Percentiles rank a stretch among this genome's conserved stretches.
phyloP scores from a whole-genome alignment of 2,329 filamentous ascomycete genomes.

The Diaporthe citriasiana region DNA sequence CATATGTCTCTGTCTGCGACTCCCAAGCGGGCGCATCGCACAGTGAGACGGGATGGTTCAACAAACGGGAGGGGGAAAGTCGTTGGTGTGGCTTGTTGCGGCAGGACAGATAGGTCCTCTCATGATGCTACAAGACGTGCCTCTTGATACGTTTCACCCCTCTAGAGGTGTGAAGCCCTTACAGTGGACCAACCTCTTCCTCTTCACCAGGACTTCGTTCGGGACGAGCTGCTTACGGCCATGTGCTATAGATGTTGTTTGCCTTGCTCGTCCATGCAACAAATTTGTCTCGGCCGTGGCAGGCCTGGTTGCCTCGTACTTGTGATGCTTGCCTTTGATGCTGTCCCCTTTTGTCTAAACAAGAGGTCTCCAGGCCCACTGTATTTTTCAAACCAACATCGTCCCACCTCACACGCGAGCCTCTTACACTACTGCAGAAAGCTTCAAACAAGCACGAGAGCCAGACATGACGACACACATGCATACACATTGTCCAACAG shows the following conservation, averaged over 20 bases:
- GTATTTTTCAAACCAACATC: not conserved
- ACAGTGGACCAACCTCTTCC: not conserved
- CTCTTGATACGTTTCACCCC: conserved; percentile 38
- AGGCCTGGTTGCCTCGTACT: not conserved
- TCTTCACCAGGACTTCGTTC: not conserved
- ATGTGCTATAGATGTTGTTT: not conserved
- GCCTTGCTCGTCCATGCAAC: not conserved
- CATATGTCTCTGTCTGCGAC: not conserved
- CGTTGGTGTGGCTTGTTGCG: conserved; percentile 2
- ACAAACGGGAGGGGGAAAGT: not conserved
- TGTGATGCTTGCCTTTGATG: not conserved
- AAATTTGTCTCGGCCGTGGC: conserved; percentile 1
- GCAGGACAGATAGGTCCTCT: not conserved
- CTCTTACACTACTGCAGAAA: not conserved
- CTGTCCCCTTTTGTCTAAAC: not conserved
- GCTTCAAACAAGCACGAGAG: conserved; percentile 3
- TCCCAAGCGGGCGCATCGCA: not conserved
- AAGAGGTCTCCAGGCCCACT: not conserved
- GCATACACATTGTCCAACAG: not conserved
- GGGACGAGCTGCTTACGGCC: not conserved
- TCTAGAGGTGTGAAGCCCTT: not conserved
- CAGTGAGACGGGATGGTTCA: conserved; percentile 3
- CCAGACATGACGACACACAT: conserved; percentile 19
- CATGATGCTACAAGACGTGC: conserved; percentile 31
- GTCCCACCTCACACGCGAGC: conserved; percentile 4